A percentile compares a stretch with the other conserved stretches of the same genome.
Evolutionary conservation across 805 yeast genomes (phyloP).

Genomic region (Candida ortonii): DNA sequence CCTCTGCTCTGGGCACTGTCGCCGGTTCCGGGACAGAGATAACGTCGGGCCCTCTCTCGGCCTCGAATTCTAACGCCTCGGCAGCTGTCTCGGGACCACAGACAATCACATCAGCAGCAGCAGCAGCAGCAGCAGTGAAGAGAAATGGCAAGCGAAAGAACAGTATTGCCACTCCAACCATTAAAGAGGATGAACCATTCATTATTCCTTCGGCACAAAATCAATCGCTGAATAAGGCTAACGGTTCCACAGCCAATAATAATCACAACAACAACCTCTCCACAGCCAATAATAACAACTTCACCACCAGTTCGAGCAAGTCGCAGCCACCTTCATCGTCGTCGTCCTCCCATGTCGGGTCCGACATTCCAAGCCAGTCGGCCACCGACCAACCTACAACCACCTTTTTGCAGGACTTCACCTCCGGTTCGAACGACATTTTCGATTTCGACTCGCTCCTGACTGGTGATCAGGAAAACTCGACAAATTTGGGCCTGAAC

Average conservation of each 20-base stretch:
- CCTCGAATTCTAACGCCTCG: neutral
- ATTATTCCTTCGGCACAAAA: constrained; percentile 6
- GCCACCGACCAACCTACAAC: constrained; percentile 17
- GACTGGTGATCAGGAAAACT: constrained; percentile 38
- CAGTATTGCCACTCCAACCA: constrained; percentile 27
- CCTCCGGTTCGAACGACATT: constrained; percentile 36
- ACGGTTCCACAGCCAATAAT: constrained; percentile 7
- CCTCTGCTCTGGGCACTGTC: constrained; percentile 6
- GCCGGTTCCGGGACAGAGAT: constrained; percentile 7
- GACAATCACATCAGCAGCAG: neutral
- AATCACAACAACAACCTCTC: constrained; percentile 5
- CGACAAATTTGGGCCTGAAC: constrained; percentile 34
- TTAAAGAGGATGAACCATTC: constrained; percentile 28
- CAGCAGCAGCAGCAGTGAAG: constrained; percentile 14
- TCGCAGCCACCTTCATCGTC: constrained; percentile 5
- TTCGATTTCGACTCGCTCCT: constrained; percentile 45
- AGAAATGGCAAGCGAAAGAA: constrained; percentile 22
- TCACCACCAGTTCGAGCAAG: constrained; percentile 1
- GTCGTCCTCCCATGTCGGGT: constrained; percentile 12
- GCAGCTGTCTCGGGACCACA: neutral
- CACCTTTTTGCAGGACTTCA: constrained; percentile 29
- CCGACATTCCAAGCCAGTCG: constrained; percentile 17
- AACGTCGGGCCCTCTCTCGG: constrained; percentile 1
- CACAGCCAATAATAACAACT: constrained; percentile 7
- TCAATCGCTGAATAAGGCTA: constrained; percentile 1